These are phyloP conservation scores for Xerocomellus dryophilus DNA, from an alignment of 768 basidiomycete species.

Conservation along the genomic window DNA sequence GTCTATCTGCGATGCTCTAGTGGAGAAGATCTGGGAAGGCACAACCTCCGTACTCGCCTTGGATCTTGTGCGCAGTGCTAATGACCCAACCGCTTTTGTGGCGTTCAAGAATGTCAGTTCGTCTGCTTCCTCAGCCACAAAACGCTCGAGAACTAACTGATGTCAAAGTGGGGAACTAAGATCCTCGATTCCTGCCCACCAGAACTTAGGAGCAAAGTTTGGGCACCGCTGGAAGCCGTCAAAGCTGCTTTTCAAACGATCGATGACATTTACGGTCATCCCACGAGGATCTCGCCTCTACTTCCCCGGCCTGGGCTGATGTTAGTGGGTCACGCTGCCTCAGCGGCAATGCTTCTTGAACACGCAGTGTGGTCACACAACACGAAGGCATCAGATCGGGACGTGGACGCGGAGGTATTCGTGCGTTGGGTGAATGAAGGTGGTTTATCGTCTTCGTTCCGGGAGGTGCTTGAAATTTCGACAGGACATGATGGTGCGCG, in stretches of 20 bases:
- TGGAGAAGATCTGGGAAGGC: conserved; percentile 85
- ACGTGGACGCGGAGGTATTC: conserved; percentile 52
- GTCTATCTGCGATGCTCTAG: conserved; percentile 62
- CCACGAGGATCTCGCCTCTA: conserved; percentile 39
- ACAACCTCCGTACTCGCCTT: conserved; percentile 65
- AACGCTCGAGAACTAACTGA: not conserved
- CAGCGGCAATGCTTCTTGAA: conserved; percentile 54
- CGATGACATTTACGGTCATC: conserved; percentile 37
- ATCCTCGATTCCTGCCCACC: conserved; percentile 43
- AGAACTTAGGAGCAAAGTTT: conserved; percentile 29
- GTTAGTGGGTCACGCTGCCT: conserved; percentile 53
- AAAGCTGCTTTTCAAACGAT: conserved; percentile 41
- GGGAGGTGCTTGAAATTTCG: conserved; percentile 20
- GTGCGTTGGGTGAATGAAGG: conserved; percentile 47
- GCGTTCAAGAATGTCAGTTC: conserved; percentile 50
- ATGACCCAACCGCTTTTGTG: conserved; percentile 40
- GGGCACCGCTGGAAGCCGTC: conserved; percentile 34
- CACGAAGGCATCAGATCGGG: conserved; percentile 27
- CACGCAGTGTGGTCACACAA: conserved; percentile 61
- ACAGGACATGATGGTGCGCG: not conserved
- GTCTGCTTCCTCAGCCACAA: not conserved
- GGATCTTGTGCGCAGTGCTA: conserved; percentile 58
- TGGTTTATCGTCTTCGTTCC: conserved; percentile 29
- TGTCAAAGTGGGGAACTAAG: conserved; percentile 35
- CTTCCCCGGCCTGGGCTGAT: conserved; percentile 57